Percentiles rank a stretch among this genome's conserved stretches.
These are phyloP conservation scores for Pichia sp. DNA, from an alignment of 1,139 yeast genomes.

Conservation along the genomic window DNA sequence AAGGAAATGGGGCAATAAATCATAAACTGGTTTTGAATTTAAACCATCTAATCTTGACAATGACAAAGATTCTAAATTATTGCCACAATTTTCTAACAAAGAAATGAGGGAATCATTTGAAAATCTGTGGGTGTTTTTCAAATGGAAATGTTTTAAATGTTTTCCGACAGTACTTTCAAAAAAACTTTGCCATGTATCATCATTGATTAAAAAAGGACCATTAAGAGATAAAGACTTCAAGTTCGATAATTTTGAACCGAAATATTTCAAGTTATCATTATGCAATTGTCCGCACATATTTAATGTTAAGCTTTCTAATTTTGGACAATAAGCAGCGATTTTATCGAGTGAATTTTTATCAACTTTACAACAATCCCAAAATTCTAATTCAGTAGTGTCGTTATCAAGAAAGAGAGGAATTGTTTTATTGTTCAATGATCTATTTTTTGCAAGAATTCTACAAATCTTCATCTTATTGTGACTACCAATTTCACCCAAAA, in stretches of 20 bases:
- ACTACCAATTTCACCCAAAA: slow-evolving; percentile 72
- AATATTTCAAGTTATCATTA: slow-evolving; percentile 65
- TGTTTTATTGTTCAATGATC: slow-evolving; percentile 70
- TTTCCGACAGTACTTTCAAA: slow-evolving; percentile 42
- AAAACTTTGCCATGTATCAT: slow-evolving; percentile 67
- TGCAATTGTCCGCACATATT: slow-evolving; percentile 93
- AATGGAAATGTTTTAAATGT: slow-evolving; percentile 47
- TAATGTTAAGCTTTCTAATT: slow-evolving; percentile 56
- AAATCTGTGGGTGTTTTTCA: slow-evolving; percentile 81
- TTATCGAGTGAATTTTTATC: slow-evolving; percentile 58
- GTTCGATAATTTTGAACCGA: slow-evolving; percentile 49
- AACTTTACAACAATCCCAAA: slow-evolving; percentile 91
- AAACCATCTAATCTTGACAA: slow-evolving; percentile 72
- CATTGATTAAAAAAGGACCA: slow-evolving; percentile 84
- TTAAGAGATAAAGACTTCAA: slow-evolving; percentile 56
- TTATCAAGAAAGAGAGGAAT: slow-evolving; percentile 66
- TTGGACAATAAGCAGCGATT: slow-evolving; percentile 77
- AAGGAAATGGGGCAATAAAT: slow-evolving; percentile 59
- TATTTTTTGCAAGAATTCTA: slow-evolving; percentile 69
- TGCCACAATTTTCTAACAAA: slow-evolving; percentile 58
- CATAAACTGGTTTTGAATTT: slow-evolving; percentile 50
- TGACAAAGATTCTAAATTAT: slow-evolving; percentile 42
- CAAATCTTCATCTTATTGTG: slow-evolving; percentile 60
- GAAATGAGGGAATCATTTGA: slow-evolving; percentile 58
- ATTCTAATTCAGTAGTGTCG: slow-evolving; percentile 48